A percentile compares a stretch with the other conserved stretches of the same genome.
Conservation (phyloP, 2,329 filamentous ascomycete species). For the Teratosphaeria gauchensis region DNA sequence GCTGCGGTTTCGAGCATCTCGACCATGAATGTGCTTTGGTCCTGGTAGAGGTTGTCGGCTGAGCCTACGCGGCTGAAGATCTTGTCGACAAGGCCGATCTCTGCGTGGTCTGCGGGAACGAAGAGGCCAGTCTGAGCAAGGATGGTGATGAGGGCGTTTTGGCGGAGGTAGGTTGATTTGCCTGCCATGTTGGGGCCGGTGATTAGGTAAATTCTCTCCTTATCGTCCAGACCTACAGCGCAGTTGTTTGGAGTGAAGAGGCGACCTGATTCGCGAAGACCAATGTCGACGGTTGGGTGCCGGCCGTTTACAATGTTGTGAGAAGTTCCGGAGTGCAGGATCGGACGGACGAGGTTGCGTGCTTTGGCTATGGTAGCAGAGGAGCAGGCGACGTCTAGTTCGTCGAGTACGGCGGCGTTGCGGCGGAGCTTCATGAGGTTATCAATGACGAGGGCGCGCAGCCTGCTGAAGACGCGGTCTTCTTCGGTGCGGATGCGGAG, state of each 20-base stretch:
- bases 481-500: slow-evolving; percentile 76
- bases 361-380: slow-evolving; percentile 73
- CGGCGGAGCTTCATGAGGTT: slow-evolving; percentile 79
- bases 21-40: slow-evolving; percentile 98
- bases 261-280: slow-evolving; percentile 67
- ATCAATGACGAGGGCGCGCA: slow-evolving; percentile 67
- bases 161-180: slow-evolving; percentile 90
- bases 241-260: slow-evolving; percentile 82
- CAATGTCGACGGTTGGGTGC: slow-evolving; percentile 84
- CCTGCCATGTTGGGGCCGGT: slow-evolving; percentile 96
- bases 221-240: slow-evolving; percentile 54
- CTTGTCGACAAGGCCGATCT: slow-evolving; percentile 87
- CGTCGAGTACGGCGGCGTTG: slow-evolving; percentile 85
- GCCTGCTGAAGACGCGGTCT: slow-evolving; percentile 61
- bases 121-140: slow-evolving; percentile 88
- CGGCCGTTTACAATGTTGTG: slow-evolving; percentile 78
- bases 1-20: slow-evolving; percentile 96
- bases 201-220: slow-evolving; percentile 59
- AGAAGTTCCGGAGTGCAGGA: slow-evolving; percentile 51
- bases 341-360: slow-evolving; percentile 62
- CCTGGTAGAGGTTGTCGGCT: slow-evolving; percentile 85
- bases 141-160: slow-evolving; percentile 90
- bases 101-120: slow-evolving; percentile 78
- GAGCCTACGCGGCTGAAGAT: slow-evolving; percentile 83
- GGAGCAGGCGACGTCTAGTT: slow-evolving; percentile 80